Evolutionary conservation across 148 eudicot genomes (phyloP).

Genomic region (Fagopyrum tataricum): DNA sequence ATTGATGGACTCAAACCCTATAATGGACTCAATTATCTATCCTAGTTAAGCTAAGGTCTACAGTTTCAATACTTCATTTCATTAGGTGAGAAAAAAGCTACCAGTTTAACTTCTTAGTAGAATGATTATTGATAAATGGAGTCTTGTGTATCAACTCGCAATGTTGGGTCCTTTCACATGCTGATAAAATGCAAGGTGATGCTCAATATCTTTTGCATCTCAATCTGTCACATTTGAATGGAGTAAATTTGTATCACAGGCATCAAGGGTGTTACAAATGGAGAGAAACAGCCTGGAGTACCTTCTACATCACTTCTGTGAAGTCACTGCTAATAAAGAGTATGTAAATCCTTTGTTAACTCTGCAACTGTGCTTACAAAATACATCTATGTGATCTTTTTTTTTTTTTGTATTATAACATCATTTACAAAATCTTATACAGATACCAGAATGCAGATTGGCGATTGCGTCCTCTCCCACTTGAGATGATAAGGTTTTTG

Average conservation of each 20-base stretch:
- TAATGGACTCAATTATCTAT: neutral
- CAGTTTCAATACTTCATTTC: too few species aligned
- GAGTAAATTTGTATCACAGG: conserved; percentile 24
- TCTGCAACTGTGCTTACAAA: neutral
- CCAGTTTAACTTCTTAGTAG: too few species aligned
- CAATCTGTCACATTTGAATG: conserved; percentile 19
- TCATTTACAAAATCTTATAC: conserved; percentile 15
- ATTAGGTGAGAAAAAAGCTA: too few species aligned
- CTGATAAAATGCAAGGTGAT: neutral
- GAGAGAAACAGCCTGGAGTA: conserved; percentile 88
- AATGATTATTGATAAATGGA: neutral
- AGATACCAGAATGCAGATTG: conserved; percentile 99
- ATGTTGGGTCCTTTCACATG: neutral
- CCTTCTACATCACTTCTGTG: conserved; percentile 73
- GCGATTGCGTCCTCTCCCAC: conserved; percentile 94
- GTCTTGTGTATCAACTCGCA: neutral
- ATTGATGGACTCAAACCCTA: neutral
- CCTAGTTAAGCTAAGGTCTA: neutral
- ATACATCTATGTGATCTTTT: conserved; percentile 2
- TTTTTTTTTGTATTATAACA: neutral
- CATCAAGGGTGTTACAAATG: conserved; percentile 82
- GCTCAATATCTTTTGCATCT: neutral
- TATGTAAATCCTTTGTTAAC: conserved; percentile 25
- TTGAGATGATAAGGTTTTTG: conserved; percentile 72
- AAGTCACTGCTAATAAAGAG: conserved; percentile 91